Percentiles rank a stretch among this genome's conserved stretches.
Evolutionary conservation across 306 rosid species (phyloP).

Genomic region (Phaseolus lunatus): DNA sequence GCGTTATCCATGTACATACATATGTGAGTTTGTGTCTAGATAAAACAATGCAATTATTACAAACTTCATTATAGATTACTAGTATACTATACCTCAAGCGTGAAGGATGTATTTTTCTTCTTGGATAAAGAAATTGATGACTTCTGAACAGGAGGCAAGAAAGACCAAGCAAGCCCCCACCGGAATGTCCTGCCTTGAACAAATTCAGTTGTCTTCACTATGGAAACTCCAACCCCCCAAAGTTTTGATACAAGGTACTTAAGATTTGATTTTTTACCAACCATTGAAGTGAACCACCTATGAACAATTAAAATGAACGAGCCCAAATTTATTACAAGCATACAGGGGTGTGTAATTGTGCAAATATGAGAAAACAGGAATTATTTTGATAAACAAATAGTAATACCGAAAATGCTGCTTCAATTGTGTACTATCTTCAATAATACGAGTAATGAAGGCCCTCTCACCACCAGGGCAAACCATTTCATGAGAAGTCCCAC

Average conservation of each 20-base stretch:
- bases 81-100: conserved; percentile 54
- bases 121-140: conserved; percentile 53
- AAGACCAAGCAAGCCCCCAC: conserved; percentile 98
- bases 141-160: conserved; percentile 66
- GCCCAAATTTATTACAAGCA: conserved; percentile 7
- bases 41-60: too few relatives aligned
- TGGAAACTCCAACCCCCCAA: conserved; percentile 77
- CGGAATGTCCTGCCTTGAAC: conserved; percentile 86
- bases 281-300: conserved; percentile 93
- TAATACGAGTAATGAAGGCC: conserved; percentile 78
- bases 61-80: conserved; percentile 25
- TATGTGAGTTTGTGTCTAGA: too few relatives aligned
- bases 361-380: conserved; percentile 14
- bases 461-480: conserved; percentile 88
- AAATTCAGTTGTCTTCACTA: conserved; percentile 90
- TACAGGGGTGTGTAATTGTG: not conserved
- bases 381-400: not conserved
- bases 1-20: not conserved
- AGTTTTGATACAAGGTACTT: conserved; percentile 71
- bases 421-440: conserved; percentile 74
- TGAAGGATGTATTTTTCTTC: conserved; percentile 74
- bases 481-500: conserved; percentile 86
- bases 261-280: conserved; percentile 69
- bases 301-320: conserved; percentile 30
- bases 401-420: conserved; percentile 70